These are phyloP conservation scores for Microcyclospora pomicola DNA, from an alignment of 2,329 filamentous ascomycete species.

Conservation along the genomic window DNA sequence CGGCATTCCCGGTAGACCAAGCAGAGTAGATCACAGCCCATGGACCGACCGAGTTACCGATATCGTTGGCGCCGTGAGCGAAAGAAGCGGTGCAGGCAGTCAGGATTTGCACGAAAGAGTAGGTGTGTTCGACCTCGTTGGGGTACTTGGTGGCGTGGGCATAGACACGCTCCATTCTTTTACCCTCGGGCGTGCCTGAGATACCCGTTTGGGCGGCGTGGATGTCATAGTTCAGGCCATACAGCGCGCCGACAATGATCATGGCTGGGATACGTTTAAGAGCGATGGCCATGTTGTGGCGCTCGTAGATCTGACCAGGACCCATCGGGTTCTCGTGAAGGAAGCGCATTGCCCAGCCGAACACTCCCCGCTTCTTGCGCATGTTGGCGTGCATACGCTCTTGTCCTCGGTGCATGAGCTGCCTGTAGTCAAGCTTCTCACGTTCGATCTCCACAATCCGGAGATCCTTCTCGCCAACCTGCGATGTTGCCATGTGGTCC, in stretches of 20 bases:
- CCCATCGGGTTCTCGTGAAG: slow-evolving; percentile 61
- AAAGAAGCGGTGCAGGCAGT: slow-evolving; percentile 62
- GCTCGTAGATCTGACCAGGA: slow-evolving; percentile 59
- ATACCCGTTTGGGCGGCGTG: slow-evolving; percentile 61
- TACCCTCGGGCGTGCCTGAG: slow-evolving; percentile 56
- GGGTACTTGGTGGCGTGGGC: slow-evolving; percentile 46
- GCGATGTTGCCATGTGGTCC: neutral
- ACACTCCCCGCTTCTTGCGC: slow-evolving; percentile 46
- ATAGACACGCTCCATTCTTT: slow-evolving; percentile 49
- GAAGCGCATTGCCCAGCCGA: slow-evolving; percentile 73
- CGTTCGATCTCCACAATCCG: too few species aligned
- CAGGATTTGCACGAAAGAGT: slow-evolving; percentile 52
- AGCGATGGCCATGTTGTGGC: slow-evolving; percentile 51
- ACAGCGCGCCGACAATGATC: slow-evolving; percentile 49
- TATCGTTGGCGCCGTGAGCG: slow-evolving; percentile 56
- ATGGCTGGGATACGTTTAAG: slow-evolving; percentile 55
- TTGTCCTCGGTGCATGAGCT: slow-evolving; percentile 44
- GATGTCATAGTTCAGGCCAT: slow-evolving; percentile 71
- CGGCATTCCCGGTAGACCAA: slow-evolving; percentile 36
- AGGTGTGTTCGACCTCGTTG: slow-evolving; percentile 49
- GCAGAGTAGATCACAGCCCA: slow-evolving; percentile 50
- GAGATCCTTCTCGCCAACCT: slow-evolving; percentile 35
- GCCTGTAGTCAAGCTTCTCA: slow-evolving; percentile 39
- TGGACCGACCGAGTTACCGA: slow-evolving; percentile 49
- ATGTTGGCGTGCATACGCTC: slow-evolving; percentile 50